Conservation (phyloP, 306 rosid genomes). For the Vigna radiata region DNA sequence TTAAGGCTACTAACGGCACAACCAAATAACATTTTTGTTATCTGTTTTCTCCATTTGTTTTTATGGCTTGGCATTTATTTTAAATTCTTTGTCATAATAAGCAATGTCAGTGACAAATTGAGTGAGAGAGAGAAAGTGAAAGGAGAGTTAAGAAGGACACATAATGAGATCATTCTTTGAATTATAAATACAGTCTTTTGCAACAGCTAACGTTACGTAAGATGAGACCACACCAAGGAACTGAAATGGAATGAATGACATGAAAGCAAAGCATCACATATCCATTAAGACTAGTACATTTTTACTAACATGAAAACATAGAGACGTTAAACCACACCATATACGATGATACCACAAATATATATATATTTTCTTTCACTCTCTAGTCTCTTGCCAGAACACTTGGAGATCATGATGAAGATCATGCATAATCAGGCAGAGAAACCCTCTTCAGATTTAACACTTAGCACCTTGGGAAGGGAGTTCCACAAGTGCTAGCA, state of each 20-base stretch:
- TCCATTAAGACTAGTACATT: conserved; percentile 48
- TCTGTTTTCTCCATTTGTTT: background rate
- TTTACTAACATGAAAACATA: conserved; percentile 39
- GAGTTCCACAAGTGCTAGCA: conserved; percentile 92
- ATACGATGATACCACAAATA: conserved; percentile 21
- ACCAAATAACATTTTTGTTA: background rate
- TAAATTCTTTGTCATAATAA: background rate
- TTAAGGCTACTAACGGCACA: background rate
- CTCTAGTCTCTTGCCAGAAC: conserved; percentile 47
- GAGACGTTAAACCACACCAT: conserved; percentile 55
- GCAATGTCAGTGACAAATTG: background rate
- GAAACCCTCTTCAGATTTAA: conserved; percentile 20
- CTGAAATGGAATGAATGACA: conserved; percentile 54
- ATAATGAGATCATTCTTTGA: conserved; percentile 48
- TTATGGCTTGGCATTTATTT: background rate
- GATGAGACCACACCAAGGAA: conserved; percentile 55
- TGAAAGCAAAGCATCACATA: conserved; percentile 49
- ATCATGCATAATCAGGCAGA: conserved; percentile 39
- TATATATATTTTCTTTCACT: background rate
- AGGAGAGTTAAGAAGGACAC: conserved; percentile 25
- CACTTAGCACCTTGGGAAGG: conserved; percentile 81
- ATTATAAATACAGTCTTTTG: conserved; percentile 49
- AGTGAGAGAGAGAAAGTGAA: background rate
- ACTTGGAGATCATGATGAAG: conserved; percentile 39
- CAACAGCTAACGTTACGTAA: conserved; percentile 49